These are phyloP conservation scores for Xylaria sp. DNA, from an alignment of 2,329 filamentous ascomycete genomes.

Conservation along the genomic window DNA sequence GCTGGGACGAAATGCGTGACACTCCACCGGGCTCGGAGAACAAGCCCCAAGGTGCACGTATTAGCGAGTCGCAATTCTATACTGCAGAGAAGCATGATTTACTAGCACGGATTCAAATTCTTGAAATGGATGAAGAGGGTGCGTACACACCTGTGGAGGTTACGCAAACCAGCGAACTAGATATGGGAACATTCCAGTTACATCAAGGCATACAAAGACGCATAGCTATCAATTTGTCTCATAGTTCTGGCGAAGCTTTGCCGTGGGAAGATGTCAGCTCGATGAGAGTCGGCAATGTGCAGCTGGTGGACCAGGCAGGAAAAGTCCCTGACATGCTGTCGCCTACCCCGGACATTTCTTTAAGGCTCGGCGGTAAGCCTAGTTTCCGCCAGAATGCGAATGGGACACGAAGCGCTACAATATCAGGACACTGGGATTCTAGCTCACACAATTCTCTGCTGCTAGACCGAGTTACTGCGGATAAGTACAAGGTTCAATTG, in stretches of 20 bases:
- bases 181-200: conserved; percentile 90
- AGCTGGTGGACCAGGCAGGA: conserved; percentile 82
- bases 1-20: conserved; percentile 99
- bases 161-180: conserved; percentile 80
- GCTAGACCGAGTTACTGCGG: conserved; percentile 90
- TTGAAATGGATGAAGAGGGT: conserved; percentile 89
- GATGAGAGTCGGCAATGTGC: conserved; percentile 79
- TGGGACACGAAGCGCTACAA: conserved; percentile 83
- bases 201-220: conserved; percentile 93
- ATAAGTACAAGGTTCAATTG: conserved; percentile 90
- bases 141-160: conserved; percentile 94
- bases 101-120: conserved; percentile 83
- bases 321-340: conserved; percentile 81
- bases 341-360: conserved; percentile 72
- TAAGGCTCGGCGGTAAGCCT: conserved; percentile 80
- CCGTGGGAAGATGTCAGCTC: conserved; percentile 85
- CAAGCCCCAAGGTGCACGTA: conserved; percentile 65
- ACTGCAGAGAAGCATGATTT: conserved; percentile 94
- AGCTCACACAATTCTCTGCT: conserved; percentile 90
- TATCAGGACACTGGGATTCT: conserved; percentile 96
- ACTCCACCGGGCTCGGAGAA: conserved; percentile 64
- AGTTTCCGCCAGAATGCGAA: conserved; percentile 85
- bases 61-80: conserved; percentile 91
- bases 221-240: conserved; percentile 85
- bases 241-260: conserved; percentile 85